Conservation (phyloP, 2,329 filamentous ascomycete genomes). For the Botryotinia calthae region DNA sequence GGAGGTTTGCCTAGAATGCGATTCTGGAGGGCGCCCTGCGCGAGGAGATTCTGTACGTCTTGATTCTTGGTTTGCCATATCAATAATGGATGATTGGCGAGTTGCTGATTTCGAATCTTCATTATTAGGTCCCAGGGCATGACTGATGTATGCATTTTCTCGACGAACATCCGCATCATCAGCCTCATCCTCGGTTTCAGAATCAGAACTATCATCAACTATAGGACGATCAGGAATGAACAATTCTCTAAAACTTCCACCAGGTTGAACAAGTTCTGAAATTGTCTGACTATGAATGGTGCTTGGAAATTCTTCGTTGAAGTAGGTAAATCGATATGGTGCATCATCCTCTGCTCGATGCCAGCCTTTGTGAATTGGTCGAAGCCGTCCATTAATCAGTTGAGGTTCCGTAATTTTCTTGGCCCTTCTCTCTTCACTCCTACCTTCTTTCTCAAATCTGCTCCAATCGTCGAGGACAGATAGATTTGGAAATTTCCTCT, state of each 20-base stretch:
- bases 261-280: conserved; percentile 84
- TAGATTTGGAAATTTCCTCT: conserved; percentile 82
- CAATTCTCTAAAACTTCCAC: conserved; percentile 77
- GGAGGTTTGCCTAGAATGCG: conserved; percentile 28
- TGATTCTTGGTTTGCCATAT: conserved; percentile 28
- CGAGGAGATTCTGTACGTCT: conserved; percentile 19
- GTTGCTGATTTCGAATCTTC: conserved; percentile 47
- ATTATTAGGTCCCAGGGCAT: conserved; percentile 37
- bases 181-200: conserved; percentile 53
- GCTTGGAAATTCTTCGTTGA: conserved; percentile 94
- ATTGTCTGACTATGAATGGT: conserved; percentile 97
- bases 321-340: conserved; percentile 95
- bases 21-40: conserved; percentile 6
- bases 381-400: conserved; percentile 82
- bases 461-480: conserved; percentile 85
- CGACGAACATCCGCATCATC: conserved; percentile 32
- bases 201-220: conserved; percentile 67
- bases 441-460: conserved; percentile 81
- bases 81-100: conserved; percentile 40
- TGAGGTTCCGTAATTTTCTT: conserved; percentile 95
- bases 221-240: conserved; percentile 85
- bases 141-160: conserved; percentile 35
- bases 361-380: conserved; percentile 78
- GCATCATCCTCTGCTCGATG: conserved; percentile 84
- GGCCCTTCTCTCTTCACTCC: conserved; percentile 75